These are phyloP conservation scores for Blumeriella jaapii DNA, from an alignment of 2,329 filamentous ascomycete genomes.

Conservation along the genomic window DNA sequence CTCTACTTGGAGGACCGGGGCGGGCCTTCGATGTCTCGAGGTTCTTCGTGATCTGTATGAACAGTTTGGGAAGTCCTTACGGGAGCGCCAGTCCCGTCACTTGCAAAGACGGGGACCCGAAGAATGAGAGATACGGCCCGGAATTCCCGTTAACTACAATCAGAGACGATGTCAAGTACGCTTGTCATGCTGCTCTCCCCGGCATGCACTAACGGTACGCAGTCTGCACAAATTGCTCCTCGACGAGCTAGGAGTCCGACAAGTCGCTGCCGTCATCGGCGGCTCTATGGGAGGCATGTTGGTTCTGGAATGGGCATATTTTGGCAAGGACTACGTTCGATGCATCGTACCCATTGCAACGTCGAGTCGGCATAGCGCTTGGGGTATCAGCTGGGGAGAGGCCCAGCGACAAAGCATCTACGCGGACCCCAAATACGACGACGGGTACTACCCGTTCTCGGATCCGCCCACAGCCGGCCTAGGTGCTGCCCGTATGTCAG, in stretches of 20 bases:
- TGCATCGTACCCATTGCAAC: slow-evolving; percentile 76
- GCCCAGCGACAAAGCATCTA: slow-evolving; percentile 90
- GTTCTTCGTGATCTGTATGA: slow-evolving; percentile 81
- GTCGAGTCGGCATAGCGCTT: slow-evolving; percentile 73
- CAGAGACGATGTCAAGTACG: slow-evolving; percentile 86
- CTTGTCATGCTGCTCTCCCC: slow-evolving; percentile 13
- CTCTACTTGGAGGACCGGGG: slow-evolving; percentile 59
- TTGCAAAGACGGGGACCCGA: slow-evolving; percentile 66
- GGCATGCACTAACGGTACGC: slow-evolving; percentile 13
- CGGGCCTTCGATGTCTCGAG: slow-evolving; percentile 70
- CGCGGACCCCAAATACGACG: slow-evolving; percentile 94
- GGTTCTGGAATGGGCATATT: slow-evolving; percentile 84
- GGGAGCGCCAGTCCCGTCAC: slow-evolving; percentile 70
- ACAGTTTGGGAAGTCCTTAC: slow-evolving; percentile 76
- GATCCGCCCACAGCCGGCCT: slow-evolving; percentile 81
- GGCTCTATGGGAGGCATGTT: slow-evolving; percentile 86
- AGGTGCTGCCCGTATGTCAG: slow-evolving; percentile 92
- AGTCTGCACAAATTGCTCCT: slow-evolving; percentile 71
- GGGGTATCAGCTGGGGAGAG: slow-evolving; percentile 86
- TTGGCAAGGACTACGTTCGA: slow-evolving; percentile 75
- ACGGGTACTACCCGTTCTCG: slow-evolving; percentile 83
- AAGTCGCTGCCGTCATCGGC: slow-evolving; percentile 68
- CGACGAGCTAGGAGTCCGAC: slow-evolving; percentile 68
- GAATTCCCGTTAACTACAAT: slow-evolving; percentile 96
- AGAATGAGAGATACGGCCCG: slow-evolving; percentile 62